Conservation (phyloP, 805 yeast genomes). For the Grigorovia yakushimaensis region DNA sequence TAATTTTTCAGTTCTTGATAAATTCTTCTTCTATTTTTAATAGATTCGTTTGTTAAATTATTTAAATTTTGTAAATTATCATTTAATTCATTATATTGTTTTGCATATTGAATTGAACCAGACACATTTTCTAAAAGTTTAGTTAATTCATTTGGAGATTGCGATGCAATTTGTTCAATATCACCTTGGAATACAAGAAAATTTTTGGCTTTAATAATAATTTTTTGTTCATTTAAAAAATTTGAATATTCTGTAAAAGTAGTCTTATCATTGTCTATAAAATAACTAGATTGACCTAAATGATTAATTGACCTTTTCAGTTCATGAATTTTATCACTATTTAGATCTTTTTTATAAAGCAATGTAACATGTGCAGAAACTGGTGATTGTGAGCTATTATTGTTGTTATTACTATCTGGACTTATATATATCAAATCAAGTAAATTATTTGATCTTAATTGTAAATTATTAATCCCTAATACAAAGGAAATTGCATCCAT, state of each 20-base stretch:
- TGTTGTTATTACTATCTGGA: background rate
- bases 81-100: constrained; percentile 55
- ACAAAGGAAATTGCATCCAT: constrained; percentile 97
- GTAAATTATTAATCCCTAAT: constrained; percentile 68
- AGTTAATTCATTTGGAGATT: constrained; percentile 68
- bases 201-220: constrained; percentile 79
- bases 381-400: constrained; percentile 8
- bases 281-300: constrained; percentile 57
- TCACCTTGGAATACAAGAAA: constrained; percentile 95
- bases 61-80: constrained; percentile 59
- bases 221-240: constrained; percentile 65
- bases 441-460: constrained; percentile 63
- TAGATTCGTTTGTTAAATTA: constrained; percentile 51
- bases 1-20: constrained; percentile 71
- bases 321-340: constrained; percentile 46
- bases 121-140: constrained; percentile 70
- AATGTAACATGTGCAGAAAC: constrained; percentile 68
- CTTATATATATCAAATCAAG: constrained; percentile 80
- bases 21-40: constrained; percentile 58
- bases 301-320: constrained; percentile 53
- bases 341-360: constrained; percentile 46
- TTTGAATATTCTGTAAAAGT: constrained; percentile 56
- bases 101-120: constrained; percentile 61
- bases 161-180: constrained; percentile 86
- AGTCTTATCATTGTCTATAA: constrained; percentile 50